Percentiles rank a stretch among this genome's conserved stretches.
Conservation (phyloP, 441 rosid species). For the Adansonia madagascariensis region DNA sequence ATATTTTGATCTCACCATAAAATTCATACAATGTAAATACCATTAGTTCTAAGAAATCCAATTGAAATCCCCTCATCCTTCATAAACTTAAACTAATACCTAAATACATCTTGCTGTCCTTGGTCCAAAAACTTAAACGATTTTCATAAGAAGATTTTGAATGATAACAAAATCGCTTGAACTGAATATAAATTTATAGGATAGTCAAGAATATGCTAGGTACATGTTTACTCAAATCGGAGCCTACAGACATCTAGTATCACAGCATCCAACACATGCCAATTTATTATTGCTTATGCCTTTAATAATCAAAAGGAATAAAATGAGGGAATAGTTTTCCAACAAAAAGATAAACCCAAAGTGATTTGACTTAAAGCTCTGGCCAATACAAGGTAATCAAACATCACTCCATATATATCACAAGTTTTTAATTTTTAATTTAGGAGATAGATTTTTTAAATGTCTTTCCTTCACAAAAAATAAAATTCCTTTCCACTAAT, state of each 20-base stretch:
- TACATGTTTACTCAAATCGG: neutral
- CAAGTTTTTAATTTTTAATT: neutral
- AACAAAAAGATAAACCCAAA: too few relatives aligned
- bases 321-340: neutral
- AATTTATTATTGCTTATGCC: neutral
- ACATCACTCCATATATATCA: neutral
- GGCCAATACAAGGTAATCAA: too few relatives aligned
- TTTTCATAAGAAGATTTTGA: neutral
- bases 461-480: neutral
- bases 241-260: neutral
- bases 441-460: neutral
- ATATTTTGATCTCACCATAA: too few relatives aligned
- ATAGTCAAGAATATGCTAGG: neutral
- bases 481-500: neutral
- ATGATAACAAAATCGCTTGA: neutral
- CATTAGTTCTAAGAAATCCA: neutral
- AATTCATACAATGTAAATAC: neutral
- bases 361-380: neutral
- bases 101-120: neutral
- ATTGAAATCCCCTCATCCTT: neutral
- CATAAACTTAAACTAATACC: neutral
- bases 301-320: neutral
- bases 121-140: too few relatives aligned
- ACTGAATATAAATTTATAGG: neutral
- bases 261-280: neutral